Conservation (phyloP, 257 asterid genomes). For the Apocynum venetum region DNA sequence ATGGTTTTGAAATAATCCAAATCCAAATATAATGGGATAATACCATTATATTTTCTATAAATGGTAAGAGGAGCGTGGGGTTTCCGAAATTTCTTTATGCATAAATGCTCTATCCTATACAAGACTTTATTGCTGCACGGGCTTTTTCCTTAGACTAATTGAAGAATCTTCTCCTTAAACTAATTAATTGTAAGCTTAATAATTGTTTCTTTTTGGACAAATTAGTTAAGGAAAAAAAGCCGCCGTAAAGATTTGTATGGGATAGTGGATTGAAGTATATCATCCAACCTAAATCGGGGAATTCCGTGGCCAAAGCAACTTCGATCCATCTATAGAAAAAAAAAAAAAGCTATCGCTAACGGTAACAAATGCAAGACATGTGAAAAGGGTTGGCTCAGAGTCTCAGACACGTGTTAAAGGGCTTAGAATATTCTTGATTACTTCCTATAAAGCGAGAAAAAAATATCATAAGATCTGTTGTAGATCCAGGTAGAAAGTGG, state of each 20-base stretch:
- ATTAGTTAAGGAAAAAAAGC: neutral
- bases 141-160: neutral
- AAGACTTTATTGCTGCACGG: neutral
- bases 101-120: neutral
- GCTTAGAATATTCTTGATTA: neutral
- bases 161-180: neutral
- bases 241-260: neutral
- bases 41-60: neutral
- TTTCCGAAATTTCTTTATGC: neutral
- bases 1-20: neutral
- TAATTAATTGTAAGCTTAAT: neutral
- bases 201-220: neutral
- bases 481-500: neutral
- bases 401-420: neutral
- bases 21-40: no score
- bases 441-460: neutral
- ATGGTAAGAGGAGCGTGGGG: slow-evolving; percentile 1
- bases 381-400: neutral
- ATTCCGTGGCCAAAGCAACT: neutral
- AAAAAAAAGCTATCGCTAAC: neutral
- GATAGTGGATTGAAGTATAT: neutral
- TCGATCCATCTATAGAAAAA: neutral
- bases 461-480: neutral
- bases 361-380: neutral
- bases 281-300: neutral